phyloP scores from a whole-genome alignment of 1,284 basidiomycete genomes.

The Jaminaea rosea region DNA sequence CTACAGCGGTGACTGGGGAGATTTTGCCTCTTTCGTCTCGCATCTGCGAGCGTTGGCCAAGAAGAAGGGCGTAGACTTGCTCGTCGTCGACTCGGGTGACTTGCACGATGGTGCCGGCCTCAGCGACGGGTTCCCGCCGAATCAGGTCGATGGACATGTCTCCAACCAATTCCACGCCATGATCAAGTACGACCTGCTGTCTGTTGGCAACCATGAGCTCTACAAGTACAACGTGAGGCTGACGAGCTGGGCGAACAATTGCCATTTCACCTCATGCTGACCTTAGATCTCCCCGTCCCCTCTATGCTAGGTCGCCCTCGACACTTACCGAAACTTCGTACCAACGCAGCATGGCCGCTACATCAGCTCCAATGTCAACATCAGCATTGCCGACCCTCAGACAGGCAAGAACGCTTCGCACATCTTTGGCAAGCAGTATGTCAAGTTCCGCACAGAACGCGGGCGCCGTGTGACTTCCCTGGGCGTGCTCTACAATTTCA shows the following conservation, averaged over 20 bases:
- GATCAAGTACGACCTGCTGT: conserved; percentile 70
- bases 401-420: conserved; percentile 13
- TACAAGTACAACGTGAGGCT: conserved; percentile 68
- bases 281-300: too few relatives aligned
- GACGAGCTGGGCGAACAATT: too few relatives aligned
- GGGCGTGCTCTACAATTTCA: conserved; percentile 39
- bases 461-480: conserved; percentile 35
- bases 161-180: conserved; percentile 53
- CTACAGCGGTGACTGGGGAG: conserved; percentile 42
- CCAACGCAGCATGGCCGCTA: conserved; percentile 51
- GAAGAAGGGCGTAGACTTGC: conserved; percentile 35
- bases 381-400: conserved; percentile 18
- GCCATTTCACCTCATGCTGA: too few relatives aligned
- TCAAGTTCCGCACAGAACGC: conserved; percentile 28
- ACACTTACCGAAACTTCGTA: conserved; percentile 70
- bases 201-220: conserved; percentile 82
- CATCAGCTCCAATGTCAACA: conserved; percentile 34
- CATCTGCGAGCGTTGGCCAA: conserved; percentile 35
- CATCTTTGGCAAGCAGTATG: conserved; percentile 31
- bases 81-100: conserved; percentile 43
- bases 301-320: too few relatives aligned
- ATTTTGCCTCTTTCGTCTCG: conserved; percentile 40
- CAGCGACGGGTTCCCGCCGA: conserved; percentile 32
- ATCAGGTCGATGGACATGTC: conserved; percentile 33
- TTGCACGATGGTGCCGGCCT: conserved; percentile 44